Base-by-base conservation (phyloP, 768 basidiomycete species). In the Rhizopogon vinicolor region DNA sequence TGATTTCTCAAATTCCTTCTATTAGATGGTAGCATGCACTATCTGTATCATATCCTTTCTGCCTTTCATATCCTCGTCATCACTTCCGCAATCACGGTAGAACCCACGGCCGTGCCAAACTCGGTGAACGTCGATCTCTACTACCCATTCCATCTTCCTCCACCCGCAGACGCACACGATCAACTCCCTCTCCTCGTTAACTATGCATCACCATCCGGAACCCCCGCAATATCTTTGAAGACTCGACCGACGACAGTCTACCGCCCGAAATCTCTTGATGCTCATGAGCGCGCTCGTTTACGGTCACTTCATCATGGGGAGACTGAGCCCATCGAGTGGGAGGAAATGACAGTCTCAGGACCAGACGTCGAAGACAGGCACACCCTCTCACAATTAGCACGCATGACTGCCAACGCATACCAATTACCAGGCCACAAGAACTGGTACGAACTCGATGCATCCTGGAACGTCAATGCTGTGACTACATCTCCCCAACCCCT, bases 371-470 rank as follows among this genome's bases (percentile, higher is more conserved):
- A 81, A 55, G 90, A 96, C 66, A 73, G 78, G 51, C 86, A 89
- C 62, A 97, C 94, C 0, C 72, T 98, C 6, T 76, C 79, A 2
- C 86, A 93, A 65, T 78, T 98, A 29, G 94, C 89, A 7, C 74
- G 90, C 55, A 95, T 98, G 87, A 78, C 86, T 9, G 90, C 85
- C 37, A 91, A 98, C 66, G 95, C 96, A 1, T 98, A 98, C 72
- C 82, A 86, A 10, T 67, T 83, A 31, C 87, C 89, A 14, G 82
- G 84, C 6, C 72, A 76, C 62, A 78, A 74, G 49, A 85, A 84
- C 49, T 97, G 93, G 95, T 95, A 89, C 60, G 86, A 91, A 33
- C 70, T 93, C 3, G 89, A 89, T 63, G 65, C 70, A 3, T 74
- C 80, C 0, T 98, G 89, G 89, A 93, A 92, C 58, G 44, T 58